A percentile compares a stretch with the other conserved stretches of the same genome.
Conservation (phyloP, 2,329 filamentous ascomycete genomes). For the Ceratocystis huliohia region DNA sequence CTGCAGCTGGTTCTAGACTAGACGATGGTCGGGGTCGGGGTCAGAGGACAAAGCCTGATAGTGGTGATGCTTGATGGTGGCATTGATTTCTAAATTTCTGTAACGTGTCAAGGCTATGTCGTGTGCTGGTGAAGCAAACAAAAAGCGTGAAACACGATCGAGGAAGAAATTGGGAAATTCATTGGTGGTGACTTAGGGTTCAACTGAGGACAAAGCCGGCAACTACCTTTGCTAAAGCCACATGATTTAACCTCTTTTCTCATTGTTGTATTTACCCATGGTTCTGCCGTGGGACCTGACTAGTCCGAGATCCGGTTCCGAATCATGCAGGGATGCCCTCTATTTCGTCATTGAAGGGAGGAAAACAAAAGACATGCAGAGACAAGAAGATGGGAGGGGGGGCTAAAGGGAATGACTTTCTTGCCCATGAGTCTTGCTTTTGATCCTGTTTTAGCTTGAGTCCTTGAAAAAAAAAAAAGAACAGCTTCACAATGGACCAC, state of each 20-base stretch:
- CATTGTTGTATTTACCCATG: not conserved
- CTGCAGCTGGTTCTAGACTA: not conserved
- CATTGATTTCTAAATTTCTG: not conserved
- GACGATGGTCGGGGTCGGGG: not conserved
- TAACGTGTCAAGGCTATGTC: not conserved
- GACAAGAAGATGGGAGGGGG: not conserved
- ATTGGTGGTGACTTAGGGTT: not conserved
- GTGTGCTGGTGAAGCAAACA: not conserved
- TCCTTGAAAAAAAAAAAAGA: not conserved
- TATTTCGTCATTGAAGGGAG: constrained; percentile 10
- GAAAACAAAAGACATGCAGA: not conserved
- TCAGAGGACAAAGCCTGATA: not conserved
- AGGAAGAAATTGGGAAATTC: not conserved
- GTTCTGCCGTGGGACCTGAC: not conserved
- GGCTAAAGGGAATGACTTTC: not conserved
- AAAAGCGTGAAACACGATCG: not conserved
- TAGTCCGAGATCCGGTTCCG: not conserved
- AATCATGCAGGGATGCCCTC: not conserved
- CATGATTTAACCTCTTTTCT: no score
- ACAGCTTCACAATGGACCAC: not conserved
- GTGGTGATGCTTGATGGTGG: not conserved
- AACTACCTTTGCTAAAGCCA: no score
- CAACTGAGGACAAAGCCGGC: no score
- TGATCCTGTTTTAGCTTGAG: not conserved
- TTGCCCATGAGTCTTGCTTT: not conserved